phyloP scores from a whole-genome alignment of 192 early-diverging fungal genomes.

The Entomortierella lignicola region DNA sequence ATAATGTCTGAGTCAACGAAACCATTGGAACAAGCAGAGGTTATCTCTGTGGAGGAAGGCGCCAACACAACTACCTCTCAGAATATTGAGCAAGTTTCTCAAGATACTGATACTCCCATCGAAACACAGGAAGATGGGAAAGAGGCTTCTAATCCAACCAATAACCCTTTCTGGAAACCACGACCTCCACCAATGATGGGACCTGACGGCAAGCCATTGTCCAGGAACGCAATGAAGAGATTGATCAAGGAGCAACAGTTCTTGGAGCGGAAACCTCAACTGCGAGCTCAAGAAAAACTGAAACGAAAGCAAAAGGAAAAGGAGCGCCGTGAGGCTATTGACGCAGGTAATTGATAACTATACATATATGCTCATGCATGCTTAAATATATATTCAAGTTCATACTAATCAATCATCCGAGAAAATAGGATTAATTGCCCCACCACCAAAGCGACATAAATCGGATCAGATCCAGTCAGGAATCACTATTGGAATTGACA shows the following conservation, averaged over 20 bases:
- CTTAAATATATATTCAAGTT: too few relatives aligned
- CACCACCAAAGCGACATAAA: slow-evolving; percentile 58
- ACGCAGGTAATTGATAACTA: slow-evolving; percentile 26
- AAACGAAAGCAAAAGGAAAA: slow-evolving; percentile 61
- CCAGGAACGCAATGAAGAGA: slow-evolving; percentile 82
- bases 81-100: too few relatives aligned
- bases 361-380: too few relatives aligned
- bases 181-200: slow-evolving; percentile 41
- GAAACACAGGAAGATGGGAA: not conserved
- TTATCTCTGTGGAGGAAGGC: too few relatives aligned
- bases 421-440: slow-evolving; percentile 34
- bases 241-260: slow-evolving; percentile 72
- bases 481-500: slow-evolving; percentile 80
- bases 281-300: slow-evolving; percentile 59
- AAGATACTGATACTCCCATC: not conserved
- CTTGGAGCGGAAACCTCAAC: slow-evolving; percentile 56
- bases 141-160: not conserved
- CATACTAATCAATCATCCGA: not conserved
- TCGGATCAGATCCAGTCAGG: slow-evolving; percentile 60
- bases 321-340: slow-evolving; percentile 61
- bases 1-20: too few relatives aligned
- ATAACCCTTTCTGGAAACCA: slow-evolving; percentile 52
- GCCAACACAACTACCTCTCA: too few relatives aligned
- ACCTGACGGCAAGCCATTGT: slow-evolving; percentile 55
- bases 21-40: too few relatives aligned